phyloP scores from a whole-genome alignment of 768 basidiomycete species.

The Imleria badia region DNA sequence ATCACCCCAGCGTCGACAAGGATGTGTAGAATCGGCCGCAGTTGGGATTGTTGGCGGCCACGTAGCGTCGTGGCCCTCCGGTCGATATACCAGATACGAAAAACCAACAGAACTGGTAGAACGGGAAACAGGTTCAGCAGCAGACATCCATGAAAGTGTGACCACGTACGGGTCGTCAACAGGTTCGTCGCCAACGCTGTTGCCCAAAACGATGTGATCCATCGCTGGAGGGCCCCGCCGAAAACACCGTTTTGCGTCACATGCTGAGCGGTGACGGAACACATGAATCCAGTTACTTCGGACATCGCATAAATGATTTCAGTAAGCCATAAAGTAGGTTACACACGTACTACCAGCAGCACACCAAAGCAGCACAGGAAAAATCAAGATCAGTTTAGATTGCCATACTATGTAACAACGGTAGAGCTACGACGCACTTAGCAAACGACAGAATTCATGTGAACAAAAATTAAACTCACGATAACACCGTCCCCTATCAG shows the following conservation, averaged over 20 bases:
- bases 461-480: constrained; percentile 8
- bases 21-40: neutral
- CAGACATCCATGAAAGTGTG: too few species aligned
- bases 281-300: neutral
- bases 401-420: neutral
- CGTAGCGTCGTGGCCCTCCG: neutral
- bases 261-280: constrained; percentile 9
- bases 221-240: constrained; percentile 16
- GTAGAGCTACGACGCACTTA: neutral
- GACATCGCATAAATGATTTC: too few species aligned
- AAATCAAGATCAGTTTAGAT: neutral
- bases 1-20: neutral
- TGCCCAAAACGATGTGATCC: constrained; percentile 34
- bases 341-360: neutral
- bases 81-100: neutral
- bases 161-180: constrained; percentile 24
- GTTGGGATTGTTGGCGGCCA: neutral
- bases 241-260: constrained; percentile 21
- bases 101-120: neutral
- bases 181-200: constrained; percentile 25
- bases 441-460: neutral
- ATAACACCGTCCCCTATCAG: constrained; percentile 26
- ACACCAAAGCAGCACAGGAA: neutral
- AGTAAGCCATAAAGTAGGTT: neutral
- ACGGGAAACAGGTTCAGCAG: neutral